A percentile compares a stretch with the other conserved stretches of the same genome.
These are phyloP conservation scores for Trichoderma breve DNA, from an alignment of 2,329 filamentous ascomycete genomes.

Conservation along the genomic window DNA sequence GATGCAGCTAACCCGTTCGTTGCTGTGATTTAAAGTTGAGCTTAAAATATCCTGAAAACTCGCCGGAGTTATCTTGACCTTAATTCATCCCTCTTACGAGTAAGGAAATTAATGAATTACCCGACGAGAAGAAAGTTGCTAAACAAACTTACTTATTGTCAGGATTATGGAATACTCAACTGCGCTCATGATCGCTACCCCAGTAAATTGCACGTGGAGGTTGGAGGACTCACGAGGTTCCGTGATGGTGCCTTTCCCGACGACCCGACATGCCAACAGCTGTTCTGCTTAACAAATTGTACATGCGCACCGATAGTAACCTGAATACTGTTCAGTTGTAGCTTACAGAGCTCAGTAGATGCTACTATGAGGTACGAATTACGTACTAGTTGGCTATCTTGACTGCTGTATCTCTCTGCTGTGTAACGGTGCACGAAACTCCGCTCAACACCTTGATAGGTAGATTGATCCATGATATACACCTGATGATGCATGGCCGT, in stretches of 20 bases:
- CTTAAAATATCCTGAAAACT: not conserved
- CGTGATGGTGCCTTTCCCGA: not conserved
- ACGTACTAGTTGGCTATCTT: not conserved
- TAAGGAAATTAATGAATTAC: not conserved
- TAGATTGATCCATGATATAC: not conserved
- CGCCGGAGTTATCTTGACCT: not conserved
- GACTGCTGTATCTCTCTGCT: not conserved
- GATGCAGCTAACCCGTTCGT: not conserved
- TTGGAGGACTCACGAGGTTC: not conserved
- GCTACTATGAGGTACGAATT: not conserved
- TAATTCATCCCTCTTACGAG: not conserved
- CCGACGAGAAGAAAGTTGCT: not conserved
- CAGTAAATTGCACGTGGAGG: not conserved
- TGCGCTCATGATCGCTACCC: not conserved
- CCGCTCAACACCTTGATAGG: not conserved
- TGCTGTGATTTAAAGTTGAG: not conserved
- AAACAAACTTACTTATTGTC: not conserved
- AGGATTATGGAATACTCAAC: not conserved
- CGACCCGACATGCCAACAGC: not conserved
- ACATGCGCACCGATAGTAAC: not conserved
- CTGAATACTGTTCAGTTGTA: not conserved
- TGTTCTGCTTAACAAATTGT: not conserved
- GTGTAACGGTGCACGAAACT: not conserved
- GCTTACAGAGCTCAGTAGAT: not conserved
- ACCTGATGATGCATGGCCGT: not conserved